These are phyloP conservation scores for Nyssa sinensis DNA, from an alignment of 148 eudicot genomes.

Conservation along the genomic window DNA sequence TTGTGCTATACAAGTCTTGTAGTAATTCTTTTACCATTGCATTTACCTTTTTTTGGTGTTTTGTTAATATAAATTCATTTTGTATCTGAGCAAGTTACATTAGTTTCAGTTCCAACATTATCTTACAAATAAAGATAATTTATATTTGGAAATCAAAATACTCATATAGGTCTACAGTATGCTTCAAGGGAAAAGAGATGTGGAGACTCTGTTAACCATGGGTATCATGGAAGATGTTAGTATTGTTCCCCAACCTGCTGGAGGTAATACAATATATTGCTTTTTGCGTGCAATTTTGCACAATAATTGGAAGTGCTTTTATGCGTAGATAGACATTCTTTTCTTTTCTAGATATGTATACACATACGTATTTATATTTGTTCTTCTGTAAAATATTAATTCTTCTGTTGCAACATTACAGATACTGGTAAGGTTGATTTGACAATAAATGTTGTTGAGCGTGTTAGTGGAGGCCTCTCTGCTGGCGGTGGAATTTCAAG, in stretches of 20 bases:
- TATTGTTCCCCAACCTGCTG: conserved; percentile 98
- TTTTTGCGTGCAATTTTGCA: not conserved
- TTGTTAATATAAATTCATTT: not conserved
- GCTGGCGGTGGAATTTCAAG: conserved; percentile 99
- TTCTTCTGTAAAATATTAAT: not conserved
- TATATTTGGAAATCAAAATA: not conserved
- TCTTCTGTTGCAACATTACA: conserved; percentile 25
- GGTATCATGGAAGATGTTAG: conserved; percentile 99
- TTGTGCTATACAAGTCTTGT: not conserved
- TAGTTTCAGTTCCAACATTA: not conserved
- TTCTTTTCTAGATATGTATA: not conserved
- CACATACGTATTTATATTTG: not conserved
- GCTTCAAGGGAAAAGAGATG: conserved; percentile 99
- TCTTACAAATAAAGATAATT: not conserved
- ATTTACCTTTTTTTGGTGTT: not conserved
- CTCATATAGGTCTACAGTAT: conserved; percentile 81
- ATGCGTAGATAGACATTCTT: not conserved
- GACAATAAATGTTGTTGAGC: conserved; percentile 92
- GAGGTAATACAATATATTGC: conserved; percentile 50
- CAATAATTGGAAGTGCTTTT: not conserved
- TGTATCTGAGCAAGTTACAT: not conserved
- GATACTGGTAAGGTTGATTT: conserved; percentile 97
- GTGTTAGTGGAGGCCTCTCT: conserved; percentile 94
- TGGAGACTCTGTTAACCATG: conserved; percentile 88
- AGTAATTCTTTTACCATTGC: not conserved